Base-by-base conservation (phyloP, 371 early-diverging fungal genomes). In the Actinomortierella ambigua region DNA sequence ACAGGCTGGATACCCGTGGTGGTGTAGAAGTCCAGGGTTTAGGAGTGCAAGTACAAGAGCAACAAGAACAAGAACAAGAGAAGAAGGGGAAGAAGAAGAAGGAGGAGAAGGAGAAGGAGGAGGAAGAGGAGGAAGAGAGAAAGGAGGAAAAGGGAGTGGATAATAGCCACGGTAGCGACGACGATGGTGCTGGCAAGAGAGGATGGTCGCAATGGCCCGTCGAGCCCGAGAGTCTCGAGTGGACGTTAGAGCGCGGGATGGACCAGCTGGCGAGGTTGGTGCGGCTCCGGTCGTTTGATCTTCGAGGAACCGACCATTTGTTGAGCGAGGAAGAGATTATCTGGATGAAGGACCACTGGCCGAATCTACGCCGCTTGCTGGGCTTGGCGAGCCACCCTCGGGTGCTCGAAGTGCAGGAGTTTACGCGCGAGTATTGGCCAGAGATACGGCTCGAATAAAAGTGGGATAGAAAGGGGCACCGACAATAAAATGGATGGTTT, bases 361-460 rank as follows among this genome's bases (percentile, higher is more conserved):
- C 59, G 6, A 51, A 51, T 28, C 13, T 59, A 53, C 29, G 44
- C 26, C 23, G 41, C 17, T 53, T 60, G 51, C 20, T 20, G 6
- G 59, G 59, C 13, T 22, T 59, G 3, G 17, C 40, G 29, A 52
- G 43, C 43, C 41, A 18, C 2, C 27, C 43, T 15, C 22, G 18
- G 1, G 52, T 2, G 0, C 14, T 41, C 27, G 51, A 51, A 18
- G 49, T 61, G 49, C 54, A 48, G 50, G 18, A 22, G 17, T 28
- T 61, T 20, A 20, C 54, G 15, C 61, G 50, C 4, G 61, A 61
- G 26, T 47, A 54, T 13, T 14, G 8, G 8, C 61, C 46, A 11
- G 59, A 26, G 13, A 55, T 62, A 50, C 18, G 49, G 43, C 34
- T 50, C 42, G 50, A 62, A 62, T 24, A 55, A 55, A n/a, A n/a